A percentile compares a stretch with the other conserved stretches of the same genome.
Conservation (phyloP, 148 eudicot genomes). For the Chenopodium suecicum region DNA sequence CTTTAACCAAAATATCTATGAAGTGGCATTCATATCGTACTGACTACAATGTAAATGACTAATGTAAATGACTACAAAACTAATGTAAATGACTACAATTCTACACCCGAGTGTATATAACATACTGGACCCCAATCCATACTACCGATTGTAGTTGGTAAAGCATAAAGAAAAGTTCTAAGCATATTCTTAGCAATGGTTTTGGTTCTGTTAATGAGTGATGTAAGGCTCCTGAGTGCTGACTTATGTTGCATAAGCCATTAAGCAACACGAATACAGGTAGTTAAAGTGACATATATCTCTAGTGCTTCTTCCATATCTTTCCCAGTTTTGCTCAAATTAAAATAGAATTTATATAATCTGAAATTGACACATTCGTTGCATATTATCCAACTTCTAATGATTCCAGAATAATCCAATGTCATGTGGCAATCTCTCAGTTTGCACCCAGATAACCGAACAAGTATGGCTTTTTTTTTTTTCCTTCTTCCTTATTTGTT, state of each 20-base stretch:
- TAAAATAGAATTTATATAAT: too few species aligned
- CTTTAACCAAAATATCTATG: too few species aligned
- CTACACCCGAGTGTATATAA: too few species aligned
- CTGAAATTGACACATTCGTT: too few species aligned
- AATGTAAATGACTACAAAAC: too few species aligned
- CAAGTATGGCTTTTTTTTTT: not conserved
- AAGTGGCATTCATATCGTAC: too few species aligned
- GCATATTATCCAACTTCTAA: not conserved
- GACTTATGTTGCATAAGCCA: not conserved
- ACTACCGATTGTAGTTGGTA: too few species aligned
- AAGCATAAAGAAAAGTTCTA: too few species aligned
- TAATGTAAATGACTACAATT: too few species aligned
- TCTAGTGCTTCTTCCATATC: not conserved
- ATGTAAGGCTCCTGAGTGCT: not conserved
- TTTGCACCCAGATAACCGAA: not conserved
- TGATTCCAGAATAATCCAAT: not conserved
- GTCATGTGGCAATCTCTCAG: not conserved
- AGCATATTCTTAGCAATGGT: not conserved
- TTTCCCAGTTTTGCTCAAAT: not conserved
- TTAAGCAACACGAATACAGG: not conserved
- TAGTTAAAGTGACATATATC: not conserved
- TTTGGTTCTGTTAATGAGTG: not conserved
- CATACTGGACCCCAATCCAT: too few species aligned
- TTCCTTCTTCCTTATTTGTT: not conserved
- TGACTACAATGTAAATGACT: too few species aligned